Evolutionary conservation across 441 rosid species (phyloP).

Genomic region (Euphorbia neoarborescens): DNA sequence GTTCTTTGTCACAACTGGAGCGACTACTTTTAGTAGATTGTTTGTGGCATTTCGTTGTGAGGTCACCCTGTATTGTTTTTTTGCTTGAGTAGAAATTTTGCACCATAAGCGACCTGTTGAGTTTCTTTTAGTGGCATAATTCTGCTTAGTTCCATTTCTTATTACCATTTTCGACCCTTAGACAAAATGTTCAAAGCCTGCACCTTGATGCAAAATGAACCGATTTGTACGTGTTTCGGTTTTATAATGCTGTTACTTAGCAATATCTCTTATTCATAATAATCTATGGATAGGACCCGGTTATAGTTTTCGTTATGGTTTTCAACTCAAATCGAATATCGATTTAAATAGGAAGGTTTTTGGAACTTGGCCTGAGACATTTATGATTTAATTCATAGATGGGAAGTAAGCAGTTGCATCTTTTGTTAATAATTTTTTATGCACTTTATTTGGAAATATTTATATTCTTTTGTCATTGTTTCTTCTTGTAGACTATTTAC

Average conservation of each 20-base stretch:
- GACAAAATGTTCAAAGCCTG: not conserved
- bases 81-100: not conserved
- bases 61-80: not conserved
- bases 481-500: not conserved
- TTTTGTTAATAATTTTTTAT: conserved; percentile 7
- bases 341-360: not conserved
- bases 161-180: not conserved
- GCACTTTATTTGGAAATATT: conserved; percentile 13
- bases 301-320: not conserved
- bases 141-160: not conserved
- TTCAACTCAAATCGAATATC: not conserved
- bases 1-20: not conserved
- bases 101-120: not conserved
- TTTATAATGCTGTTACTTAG: not conserved
- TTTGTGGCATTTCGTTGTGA: not conserved
- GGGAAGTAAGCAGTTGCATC: not conserved
- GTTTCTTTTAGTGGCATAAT: not conserved
- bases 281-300: not conserved
- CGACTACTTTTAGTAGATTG: not conserved
- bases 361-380: not conserved
- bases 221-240: not conserved
- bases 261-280: not conserved
- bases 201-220: not conserved
- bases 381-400: not conserved
- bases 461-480: conserved; percentile 3